Base-by-base conservation (phyloP, 2,329 filamentous ascomycete genomes). In the Lanzia echinophila region DNA sequence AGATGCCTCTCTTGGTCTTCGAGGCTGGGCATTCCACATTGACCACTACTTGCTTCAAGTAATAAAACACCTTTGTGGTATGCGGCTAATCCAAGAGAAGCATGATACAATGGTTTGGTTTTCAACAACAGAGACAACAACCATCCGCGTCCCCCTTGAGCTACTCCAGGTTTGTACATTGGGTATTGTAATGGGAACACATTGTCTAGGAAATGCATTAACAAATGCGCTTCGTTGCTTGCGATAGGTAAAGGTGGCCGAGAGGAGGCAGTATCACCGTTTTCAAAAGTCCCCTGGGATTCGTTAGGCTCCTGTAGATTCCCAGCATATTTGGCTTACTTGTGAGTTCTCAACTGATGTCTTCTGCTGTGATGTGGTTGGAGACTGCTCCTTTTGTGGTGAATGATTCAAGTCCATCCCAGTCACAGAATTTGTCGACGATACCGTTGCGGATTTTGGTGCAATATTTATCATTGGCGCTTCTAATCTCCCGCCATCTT, bases 151-250 rank as follows among this genome's bases (percentile, higher is more conserved):
- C 81, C 82, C n/a, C 79, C 77, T 53, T 78, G 71, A 3, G 79
- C 70, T 6, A 82, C 63, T 2, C 72, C 71, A 0, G 82, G 82
- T 1, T 72, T 73, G 66, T 84, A 85, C 63, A 83, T 82, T 5
- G 82, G 82, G 62, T 82, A 84, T 1, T 84, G 68, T 59, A 83
- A 79, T 1, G 82, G 81, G 57, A 84, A 77, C 19, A 84, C 72
- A 58, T 80, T 76, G 64, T 86, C 82, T 44, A 84, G 71, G 62
- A 83, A 85, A 54, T 80, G 73, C 75, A 81, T 80, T 54, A 79
- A 68, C 42, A 77, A 73, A 62, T 63, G 46, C n/a, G 57, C 58
- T 42, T 67, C 61, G 69, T 28, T 85, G 71, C 82, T 24, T 19
- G 36, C 10, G 39, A 41, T n/a, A 8, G 36, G 10, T 4, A 17